Percentiles rank a stretch among this genome's conserved stretches.
phyloP scores from a whole-genome alignment of 352 stramenopile genomes.

The Paralagenidium karlingii region DNA sequence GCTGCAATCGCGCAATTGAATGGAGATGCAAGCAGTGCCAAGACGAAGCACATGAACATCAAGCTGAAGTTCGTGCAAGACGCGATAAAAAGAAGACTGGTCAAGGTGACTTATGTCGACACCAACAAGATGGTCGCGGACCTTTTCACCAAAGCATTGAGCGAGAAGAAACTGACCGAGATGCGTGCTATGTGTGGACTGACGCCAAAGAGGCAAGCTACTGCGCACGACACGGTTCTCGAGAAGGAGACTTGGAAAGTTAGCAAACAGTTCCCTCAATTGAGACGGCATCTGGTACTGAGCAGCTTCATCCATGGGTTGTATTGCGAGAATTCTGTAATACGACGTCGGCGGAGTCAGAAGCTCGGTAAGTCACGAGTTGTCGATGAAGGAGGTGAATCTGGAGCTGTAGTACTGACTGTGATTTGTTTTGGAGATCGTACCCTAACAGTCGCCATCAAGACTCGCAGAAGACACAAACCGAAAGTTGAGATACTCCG shows the following conservation, averaged over 20 bases:
- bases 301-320: constrained; percentile 5
- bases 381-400: constrained; percentile 3
- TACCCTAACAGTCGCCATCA: constrained; percentile 12
- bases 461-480: constrained; percentile 18
- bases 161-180: too few relatives aligned
- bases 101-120: too few relatives aligned
- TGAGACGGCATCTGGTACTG: constrained; percentile 12
- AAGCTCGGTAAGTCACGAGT: background rate
- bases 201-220: too few relatives aligned
- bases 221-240: too few relatives aligned
- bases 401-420: constrained; percentile 4
- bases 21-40: constrained; percentile 3
- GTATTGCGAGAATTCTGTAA: constrained; percentile 5
- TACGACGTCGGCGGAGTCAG: constrained; percentile 4
- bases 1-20: constrained; percentile 5
- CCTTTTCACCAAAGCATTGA: too few relatives aligned
- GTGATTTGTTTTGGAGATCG: constrained; percentile 10
- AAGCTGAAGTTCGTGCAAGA: constrained; percentile 1
- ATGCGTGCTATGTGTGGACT: too few relatives aligned
- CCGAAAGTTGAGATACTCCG: constrained; percentile 8
- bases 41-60: background rate
- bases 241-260: too few relatives aligned
- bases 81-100: too few relatives aligned
- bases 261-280: constrained; percentile 19
- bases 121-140: constrained; percentile 13